Evolutionary conservation across 2,329 filamentous ascomycete genomes (phyloP).

Genomic region (Conoideocrella luteorostrata): DNA sequence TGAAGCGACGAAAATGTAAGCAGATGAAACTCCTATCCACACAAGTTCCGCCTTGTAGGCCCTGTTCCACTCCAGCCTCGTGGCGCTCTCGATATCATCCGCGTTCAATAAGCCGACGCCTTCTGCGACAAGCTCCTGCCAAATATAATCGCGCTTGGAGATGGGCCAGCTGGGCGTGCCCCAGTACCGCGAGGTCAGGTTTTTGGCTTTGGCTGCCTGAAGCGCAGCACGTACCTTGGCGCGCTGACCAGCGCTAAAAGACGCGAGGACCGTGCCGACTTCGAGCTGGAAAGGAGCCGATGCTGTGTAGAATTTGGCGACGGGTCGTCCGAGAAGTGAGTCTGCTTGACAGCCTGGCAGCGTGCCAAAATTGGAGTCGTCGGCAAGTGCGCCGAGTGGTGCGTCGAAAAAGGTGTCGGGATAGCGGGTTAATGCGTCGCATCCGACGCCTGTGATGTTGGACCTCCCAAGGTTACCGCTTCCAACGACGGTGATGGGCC

Average conservation of each 20-base stretch:
- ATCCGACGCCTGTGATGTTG: constrained; percentile 6
- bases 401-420: constrained; percentile 63
- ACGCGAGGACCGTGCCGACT: constrained; percentile 39
- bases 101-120: constrained; percentile 56
- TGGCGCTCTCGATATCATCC: constrained; percentile 46
- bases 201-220: constrained; percentile 39
- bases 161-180: constrained; percentile 53
- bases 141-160: constrained; percentile 47
- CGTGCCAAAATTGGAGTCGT: constrained; percentile 2
- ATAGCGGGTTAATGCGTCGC: constrained; percentile 4
- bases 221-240: constrained; percentile 37
- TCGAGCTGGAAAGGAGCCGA: constrained; percentile 47
- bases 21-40: constrained; percentile 13
- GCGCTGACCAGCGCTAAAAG: constrained; percentile 34
- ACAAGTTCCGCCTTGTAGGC: constrained; percentile 14
- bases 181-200: constrained; percentile 56
- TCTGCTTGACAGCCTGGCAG: constrained; percentile 5
- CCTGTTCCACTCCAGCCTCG: constrained; percentile 11
- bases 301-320: constrained; percentile 59
- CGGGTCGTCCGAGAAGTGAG: constrained; percentile 29
- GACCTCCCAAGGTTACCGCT: constrained; percentile 44
- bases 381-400: constrained; percentile 39
- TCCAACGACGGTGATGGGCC: constrained; percentile 61
- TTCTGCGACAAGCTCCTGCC: constrained; percentile 46
- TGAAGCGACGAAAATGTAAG: constrained; percentile 6